Conservation (phyloP, 768 basidiomycete genomes). For the Agaricus blazei region DNA sequence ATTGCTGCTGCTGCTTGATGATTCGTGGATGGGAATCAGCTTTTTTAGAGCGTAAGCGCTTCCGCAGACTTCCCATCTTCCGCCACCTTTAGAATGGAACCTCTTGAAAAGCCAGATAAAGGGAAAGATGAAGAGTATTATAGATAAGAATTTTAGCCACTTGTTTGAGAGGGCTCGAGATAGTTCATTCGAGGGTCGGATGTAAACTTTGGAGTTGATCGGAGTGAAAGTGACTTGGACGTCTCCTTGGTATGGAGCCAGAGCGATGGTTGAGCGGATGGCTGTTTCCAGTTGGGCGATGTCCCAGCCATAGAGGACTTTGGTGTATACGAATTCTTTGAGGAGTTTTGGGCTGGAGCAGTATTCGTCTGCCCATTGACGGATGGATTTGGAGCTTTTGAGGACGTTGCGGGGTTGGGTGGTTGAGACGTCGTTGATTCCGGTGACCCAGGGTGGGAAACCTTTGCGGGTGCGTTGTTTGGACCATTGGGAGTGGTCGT, state of each 20-base stretch:
- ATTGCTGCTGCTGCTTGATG: background rate
- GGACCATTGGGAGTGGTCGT: constrained; percentile 39
- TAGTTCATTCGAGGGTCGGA: constrained; percentile 63
- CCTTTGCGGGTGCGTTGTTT: constrained; percentile 41
- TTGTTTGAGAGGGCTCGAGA: constrained; percentile 64
- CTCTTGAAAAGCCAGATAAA: constrained; percentile 79
- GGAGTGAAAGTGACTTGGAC: constrained; percentile 48
- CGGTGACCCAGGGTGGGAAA: constrained; percentile 39
- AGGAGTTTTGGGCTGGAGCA: constrained; percentile 63
- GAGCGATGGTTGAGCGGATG: constrained; percentile 35
- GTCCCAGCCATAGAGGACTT: constrained; percentile 53
- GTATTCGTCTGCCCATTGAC: constrained; percentile 83
- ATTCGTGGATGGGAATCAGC: constrained; percentile 26
- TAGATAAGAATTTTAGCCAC: constrained; percentile 67
- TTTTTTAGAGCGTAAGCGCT: constrained; percentile 71
- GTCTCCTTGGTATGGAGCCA: constrained; percentile 39
- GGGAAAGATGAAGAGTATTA: constrained; percentile 69
- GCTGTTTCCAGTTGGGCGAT: constrained; percentile 33
- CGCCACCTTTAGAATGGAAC: constrained; percentile 63
- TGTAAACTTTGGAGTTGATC: constrained; percentile 44
- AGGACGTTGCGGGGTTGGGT: constrained; percentile 23
- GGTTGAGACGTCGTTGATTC: constrained; percentile 6
- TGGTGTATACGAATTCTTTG: constrained; percentile 76
- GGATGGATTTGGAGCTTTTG: constrained; percentile 54
- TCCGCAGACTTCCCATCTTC: constrained; percentile 71